Evolutionary conservation across 2,329 filamentous ascomycete species (phyloP).

Genomic region (Pyrenochaeta sp.): DNA sequence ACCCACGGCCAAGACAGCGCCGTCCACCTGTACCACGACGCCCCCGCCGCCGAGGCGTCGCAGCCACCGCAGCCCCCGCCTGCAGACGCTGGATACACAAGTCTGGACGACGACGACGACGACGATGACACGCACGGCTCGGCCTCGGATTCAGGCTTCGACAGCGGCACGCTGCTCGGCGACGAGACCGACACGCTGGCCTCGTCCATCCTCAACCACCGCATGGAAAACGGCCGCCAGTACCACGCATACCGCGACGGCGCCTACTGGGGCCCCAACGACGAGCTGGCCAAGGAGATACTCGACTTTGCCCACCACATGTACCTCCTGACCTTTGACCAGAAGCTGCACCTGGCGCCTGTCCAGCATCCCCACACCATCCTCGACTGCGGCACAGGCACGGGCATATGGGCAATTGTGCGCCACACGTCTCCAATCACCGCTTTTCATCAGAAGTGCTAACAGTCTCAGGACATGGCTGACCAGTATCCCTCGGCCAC

Average conservation of each 20-base stretch:
- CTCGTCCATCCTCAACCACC: constrained; percentile 46
- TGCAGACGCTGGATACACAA: background rate
- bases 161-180: constrained; percentile 46
- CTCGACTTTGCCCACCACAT: constrained; percentile 56
- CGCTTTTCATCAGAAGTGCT: background rate
- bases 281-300: constrained; percentile 54
- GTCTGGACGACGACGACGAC: constrained; percentile 6
- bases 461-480: constrained; percentile 29
- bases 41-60: constrained; percentile 12
- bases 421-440: too few species aligned
- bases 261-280: constrained; percentile 53
- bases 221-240: constrained; percentile 49
- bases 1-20: constrained; percentile 31
- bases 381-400: constrained; percentile 48
- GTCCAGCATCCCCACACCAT: constrained; percentile 39
- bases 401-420: constrained; percentile 50
- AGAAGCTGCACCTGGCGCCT: constrained; percentile 46
- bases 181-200: constrained; percentile 48
- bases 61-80: background rate
- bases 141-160: constrained; percentile 46
- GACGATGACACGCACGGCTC: constrained; percentile 13
- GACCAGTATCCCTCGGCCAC: constrained; percentile 40
- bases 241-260: constrained; percentile 50
- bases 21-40: constrained; percentile 23
- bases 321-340: constrained; percentile 46